phyloP scores from a whole-genome alignment of 495 filamentous ascomycete species.

The Antarctomyces pellizariae region DNA sequence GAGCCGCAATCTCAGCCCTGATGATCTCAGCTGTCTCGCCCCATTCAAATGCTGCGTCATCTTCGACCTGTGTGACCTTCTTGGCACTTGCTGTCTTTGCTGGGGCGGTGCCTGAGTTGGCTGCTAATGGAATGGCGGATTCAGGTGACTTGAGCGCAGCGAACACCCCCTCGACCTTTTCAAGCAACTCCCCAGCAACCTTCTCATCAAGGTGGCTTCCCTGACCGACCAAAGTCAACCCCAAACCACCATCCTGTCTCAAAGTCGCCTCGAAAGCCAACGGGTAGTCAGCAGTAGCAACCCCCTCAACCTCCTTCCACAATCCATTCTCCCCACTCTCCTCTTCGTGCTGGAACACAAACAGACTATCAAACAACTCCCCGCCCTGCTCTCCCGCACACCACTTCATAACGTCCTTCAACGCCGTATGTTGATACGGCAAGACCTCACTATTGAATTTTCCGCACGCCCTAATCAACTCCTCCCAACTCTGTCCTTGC shows the following conservation, averaged over 20 bases:
- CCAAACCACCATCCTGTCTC: constrained; percentile 18
- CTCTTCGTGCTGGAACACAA: constrained; percentile 49
- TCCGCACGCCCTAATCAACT: constrained; percentile 30
- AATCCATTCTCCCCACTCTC: constrained; percentile 15
- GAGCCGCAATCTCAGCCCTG: constrained; percentile 30
- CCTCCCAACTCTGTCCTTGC: constrained; percentile 23
- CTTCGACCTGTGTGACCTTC: no score
- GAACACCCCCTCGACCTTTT: constrained; percentile 16
- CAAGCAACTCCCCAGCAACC: constrained; percentile 16
- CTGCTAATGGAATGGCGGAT: no score
- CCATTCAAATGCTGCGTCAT: constrained; percentile 27
- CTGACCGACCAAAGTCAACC: constrained; percentile 29
- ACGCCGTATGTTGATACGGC: constrained; percentile 44
- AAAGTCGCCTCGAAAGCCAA: constrained; percentile 50
- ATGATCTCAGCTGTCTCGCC: constrained; percentile 22
- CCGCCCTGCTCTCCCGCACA: constrained; percentile 24
- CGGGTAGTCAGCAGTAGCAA: constrained; percentile 36
- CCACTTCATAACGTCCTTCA: constrained; percentile 56
- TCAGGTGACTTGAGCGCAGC: no score
- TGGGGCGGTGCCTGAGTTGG: no score
- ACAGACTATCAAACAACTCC: constrained; percentile 59
- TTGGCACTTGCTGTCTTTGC: no score
- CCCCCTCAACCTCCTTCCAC: constrained; percentile 30
- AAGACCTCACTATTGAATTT: constrained; percentile 33
- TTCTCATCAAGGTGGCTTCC: constrained; percentile 14